phyloP scores from a whole-genome alignment of 352 stramenopile species.

The Globisporangium apiculatum region DNA sequence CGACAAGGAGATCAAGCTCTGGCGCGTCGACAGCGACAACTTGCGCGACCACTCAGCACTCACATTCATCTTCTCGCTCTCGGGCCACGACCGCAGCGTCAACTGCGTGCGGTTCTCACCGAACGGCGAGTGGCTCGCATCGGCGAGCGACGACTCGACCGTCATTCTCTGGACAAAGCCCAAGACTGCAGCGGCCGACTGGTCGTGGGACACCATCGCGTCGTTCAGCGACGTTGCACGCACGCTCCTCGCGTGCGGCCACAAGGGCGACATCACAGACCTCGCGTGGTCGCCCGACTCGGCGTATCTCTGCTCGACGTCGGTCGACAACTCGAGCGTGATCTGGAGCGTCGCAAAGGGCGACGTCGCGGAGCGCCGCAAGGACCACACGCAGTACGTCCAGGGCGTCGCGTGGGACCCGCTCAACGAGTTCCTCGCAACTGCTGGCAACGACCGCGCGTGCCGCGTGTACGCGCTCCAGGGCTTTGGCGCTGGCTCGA shows the following conservation, averaged over 20 bases:
- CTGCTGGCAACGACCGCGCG: slow-evolving; percentile 92
- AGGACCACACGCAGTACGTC: slow-evolving; percentile 95
- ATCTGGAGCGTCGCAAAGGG: slow-evolving; percentile 84
- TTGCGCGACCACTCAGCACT: slow-evolving; percentile 29
- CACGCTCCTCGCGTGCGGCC: slow-evolving; percentile 64
- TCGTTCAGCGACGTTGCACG: slow-evolving; percentile 77
- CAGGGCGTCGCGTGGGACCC: slow-evolving; percentile 96
- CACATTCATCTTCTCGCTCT: slow-evolving; percentile 79
- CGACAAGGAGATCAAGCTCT: slow-evolving; percentile 87
- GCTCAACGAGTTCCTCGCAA: slow-evolving; percentile 91
- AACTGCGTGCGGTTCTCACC: slow-evolving; percentile 91
- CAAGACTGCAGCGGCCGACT: slow-evolving; percentile 61
- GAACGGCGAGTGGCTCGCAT: slow-evolving; percentile 77
- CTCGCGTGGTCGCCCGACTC: slow-evolving; percentile 91
- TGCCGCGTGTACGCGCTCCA: slow-evolving; percentile 88
- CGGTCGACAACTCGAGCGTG: slow-evolving; percentile 89
- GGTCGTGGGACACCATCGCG: slow-evolving; percentile 70
- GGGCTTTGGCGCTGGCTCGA: slow-evolving; percentile 45
- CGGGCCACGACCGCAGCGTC: slow-evolving; percentile 85
- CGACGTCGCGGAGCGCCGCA: slow-evolving; percentile 73
- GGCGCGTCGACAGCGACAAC: slow-evolving; percentile 33
- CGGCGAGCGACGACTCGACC: slow-evolving; percentile 84
- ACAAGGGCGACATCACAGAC: slow-evolving; percentile 90
- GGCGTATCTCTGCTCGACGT: slow-evolving; percentile 86
- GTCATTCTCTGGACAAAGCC: slow-evolving; percentile 82